Percentiles rank a stretch among this genome's conserved stretches.
These are phyloP conservation scores for Zymoseptoria ardabiliae DNA, from an alignment of 2,329 filamentous ascomycete genomes.

Conservation along the genomic window DNA sequence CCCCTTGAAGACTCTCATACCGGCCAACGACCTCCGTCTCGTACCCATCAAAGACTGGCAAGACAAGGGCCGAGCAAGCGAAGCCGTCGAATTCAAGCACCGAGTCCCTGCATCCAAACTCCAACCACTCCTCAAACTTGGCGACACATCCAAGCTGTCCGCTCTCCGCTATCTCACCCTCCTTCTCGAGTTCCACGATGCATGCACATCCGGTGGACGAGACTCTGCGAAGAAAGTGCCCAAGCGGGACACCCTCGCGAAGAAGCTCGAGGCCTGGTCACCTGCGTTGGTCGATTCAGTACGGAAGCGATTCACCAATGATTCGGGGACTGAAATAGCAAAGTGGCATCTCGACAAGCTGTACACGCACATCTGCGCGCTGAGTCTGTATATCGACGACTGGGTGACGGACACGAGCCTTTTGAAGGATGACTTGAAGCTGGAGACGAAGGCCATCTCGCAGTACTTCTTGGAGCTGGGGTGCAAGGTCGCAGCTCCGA, in stretches of 20 bases:
- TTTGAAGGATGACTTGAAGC: conserved; percentile 61
- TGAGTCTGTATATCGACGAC: conserved; percentile 65
- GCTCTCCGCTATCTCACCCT: conserved; percentile 43
- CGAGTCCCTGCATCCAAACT: conserved; percentile 61
- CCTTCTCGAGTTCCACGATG: conserved; percentile 42
- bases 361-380: conserved; percentile 64
- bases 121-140: conserved; percentile 48
- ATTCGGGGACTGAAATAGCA: conserved; percentile 52
- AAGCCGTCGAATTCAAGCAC: conserved; percentile 51
- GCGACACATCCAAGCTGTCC: conserved; percentile 41
- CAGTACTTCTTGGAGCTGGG: conserved; percentile 73
- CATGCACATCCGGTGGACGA: conserved; percentile 27
- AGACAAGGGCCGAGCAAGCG: conserved; percentile 53
- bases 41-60: conserved; percentile 70
- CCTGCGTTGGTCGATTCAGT: conserved; percentile 59
- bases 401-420: conserved; percentile 65
- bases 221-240: conserved; percentile 45
- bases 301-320: conserved; percentile 58
- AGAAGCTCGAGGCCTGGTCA: conserved; percentile 48
- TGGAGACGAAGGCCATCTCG: conserved; percentile 62
- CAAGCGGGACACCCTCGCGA: conserved; percentile 54
- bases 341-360: conserved; percentile 67
- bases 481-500: conserved; percentile 49
- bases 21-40: conserved; percentile 57
- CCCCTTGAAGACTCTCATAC: conserved; percentile 58